Conservation (phyloP, 192 early-diverging fungal species). For the Coemansia javaensis region DNA sequence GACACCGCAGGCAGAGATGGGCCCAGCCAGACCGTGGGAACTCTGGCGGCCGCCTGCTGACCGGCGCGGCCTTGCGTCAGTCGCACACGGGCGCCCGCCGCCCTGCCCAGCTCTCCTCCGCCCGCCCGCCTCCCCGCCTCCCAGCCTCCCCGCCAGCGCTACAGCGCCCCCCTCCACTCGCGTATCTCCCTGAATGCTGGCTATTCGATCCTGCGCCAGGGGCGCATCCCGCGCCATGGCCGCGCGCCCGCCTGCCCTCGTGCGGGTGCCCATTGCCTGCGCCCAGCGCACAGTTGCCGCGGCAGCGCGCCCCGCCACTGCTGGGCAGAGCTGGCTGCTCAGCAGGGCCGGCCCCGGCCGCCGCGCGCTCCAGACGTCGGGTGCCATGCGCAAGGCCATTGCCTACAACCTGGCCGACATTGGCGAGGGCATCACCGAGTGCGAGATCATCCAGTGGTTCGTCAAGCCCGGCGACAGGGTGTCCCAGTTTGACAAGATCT, state of each 20-base stretch:
- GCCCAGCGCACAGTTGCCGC: not conserved
- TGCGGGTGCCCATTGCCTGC: not conserved
- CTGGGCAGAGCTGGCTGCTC: not conserved
- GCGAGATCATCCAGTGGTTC: slow-evolving; percentile 98
- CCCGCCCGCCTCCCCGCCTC: too few species aligned
- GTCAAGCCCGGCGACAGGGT: slow-evolving; percentile 87
- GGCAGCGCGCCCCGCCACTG: not conserved
- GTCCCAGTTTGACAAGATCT: slow-evolving; percentile 89
- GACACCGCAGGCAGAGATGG: too few species aligned
- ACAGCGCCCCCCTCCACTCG: too few species aligned
- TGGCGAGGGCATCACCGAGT: slow-evolving; percentile 97
- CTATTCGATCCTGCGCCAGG: too few species aligned
- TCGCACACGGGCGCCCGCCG: too few species aligned
- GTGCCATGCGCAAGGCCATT: slow-evolving; percentile 40
- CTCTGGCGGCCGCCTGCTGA: too few species aligned
- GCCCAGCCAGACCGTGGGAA: too few species aligned
- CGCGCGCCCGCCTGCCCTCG: not conserved
- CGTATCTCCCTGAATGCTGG: too few species aligned
- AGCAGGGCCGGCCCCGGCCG: not conserved
- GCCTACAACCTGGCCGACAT: slow-evolving; percentile 94
- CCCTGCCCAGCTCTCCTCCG: too few species aligned
- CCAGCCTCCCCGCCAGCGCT: too few species aligned
- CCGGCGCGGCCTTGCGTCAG: too few species aligned
- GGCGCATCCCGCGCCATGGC: too few species aligned
- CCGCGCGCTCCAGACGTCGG: slow-evolving; percentile 53